A percentile compares a stretch with the other conserved stretches of the same genome.
These are phyloP conservation scores for Sporothrix brunneoviolacea DNA, from an alignment of 2,329 filamentous ascomycete genomes.

Conservation along the genomic window DNA sequence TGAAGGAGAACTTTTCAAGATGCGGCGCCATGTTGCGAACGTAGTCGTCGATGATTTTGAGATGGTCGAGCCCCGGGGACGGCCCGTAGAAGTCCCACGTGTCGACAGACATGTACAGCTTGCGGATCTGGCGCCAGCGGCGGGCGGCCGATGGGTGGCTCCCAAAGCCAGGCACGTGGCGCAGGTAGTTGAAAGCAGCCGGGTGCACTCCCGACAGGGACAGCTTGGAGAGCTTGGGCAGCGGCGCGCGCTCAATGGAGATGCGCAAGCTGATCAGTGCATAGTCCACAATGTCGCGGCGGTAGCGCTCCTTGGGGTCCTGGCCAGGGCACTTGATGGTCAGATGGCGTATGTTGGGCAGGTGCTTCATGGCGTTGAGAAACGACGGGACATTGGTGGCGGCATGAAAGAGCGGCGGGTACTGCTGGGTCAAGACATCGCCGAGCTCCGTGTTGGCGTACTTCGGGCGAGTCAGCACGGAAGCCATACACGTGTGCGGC, in stretches of 20 bases:
- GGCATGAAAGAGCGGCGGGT: slow-evolving; percentile 82
- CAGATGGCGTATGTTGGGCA: slow-evolving; percentile 67
- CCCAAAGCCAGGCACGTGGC: slow-evolving; percentile 67
- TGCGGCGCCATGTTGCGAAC: slow-evolving; percentile 60
- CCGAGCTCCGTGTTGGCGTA: slow-evolving; percentile 75
- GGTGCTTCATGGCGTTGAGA: slow-evolving; percentile 61
- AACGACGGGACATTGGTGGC: slow-evolving; percentile 84
- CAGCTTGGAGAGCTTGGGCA: slow-evolving; percentile 60
- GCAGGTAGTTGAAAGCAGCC: slow-evolving; percentile 68
- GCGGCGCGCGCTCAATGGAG: slow-evolving; percentile 65
- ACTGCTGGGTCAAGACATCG: slow-evolving; percentile 77
- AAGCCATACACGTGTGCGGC: slow-evolving; percentile 62
- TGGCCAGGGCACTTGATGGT: slow-evolving; percentile 71
- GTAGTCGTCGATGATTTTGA: slow-evolving; percentile 76
- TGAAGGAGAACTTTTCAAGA: slow-evolving; percentile 67
- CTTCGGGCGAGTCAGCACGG: slow-evolving; percentile 59
- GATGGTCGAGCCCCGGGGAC: slow-evolving; percentile 59
- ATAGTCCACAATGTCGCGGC: slow-evolving; percentile 76
- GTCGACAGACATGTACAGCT: slow-evolving; percentile 66
- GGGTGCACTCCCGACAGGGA: slow-evolving; percentile 70
- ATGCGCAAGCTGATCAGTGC: slow-evolving; percentile 82
- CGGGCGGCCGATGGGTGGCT: slow-evolving; percentile 63
- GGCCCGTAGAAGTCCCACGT: slow-evolving; percentile 57
- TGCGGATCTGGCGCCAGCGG: slow-evolving; percentile 71
- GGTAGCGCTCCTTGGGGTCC: slow-evolving; percentile 60